Evolutionary conservation across 495 filamentous ascomycete genomes (phyloP), one percentile per base, ranked within the genome.

Genomic region (Aspergillus carlsbadensis): DNA sequence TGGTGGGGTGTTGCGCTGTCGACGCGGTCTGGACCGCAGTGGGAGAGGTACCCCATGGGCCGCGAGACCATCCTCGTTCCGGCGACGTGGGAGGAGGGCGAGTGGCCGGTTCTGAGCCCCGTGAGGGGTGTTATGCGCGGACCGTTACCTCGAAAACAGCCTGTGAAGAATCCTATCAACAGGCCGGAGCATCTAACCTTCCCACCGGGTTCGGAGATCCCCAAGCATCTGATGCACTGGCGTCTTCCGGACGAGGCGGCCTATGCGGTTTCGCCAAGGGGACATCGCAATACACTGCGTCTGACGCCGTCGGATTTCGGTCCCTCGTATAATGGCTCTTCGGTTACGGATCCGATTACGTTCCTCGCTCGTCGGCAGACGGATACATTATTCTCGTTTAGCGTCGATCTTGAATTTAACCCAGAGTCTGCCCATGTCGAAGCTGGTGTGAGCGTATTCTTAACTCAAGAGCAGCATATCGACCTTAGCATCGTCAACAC

Each of bases 21-120:
- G 5, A 81, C 78, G 3, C 68, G 84, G 48, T 63, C 56, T 5
- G 64, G 58, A 11, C 58, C 61, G 0, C 49, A n/a, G 6, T 59
- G 59, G 53, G 45, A 74, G 18, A 71, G 74, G 35, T 84, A 80
- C 63, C 81, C 82, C 10, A 83, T 85, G 81, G 81, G 79, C 18
- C 66, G 83, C 0, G 84, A 85, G 64, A 83, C 80, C 0, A 67
- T 81, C 20, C 67, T 87, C 46, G 74, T 74, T 5, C 73, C 81
- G 4, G 80, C 81, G 5, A 73, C 68, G 26, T 87, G 82, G 83
- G 48, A 66, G 0, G 21, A 56, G 17, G 61, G 50, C 0, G 56
- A 62, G 10, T 67, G 64, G 64, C 64, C 64, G 6, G 13, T 54
- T 29, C 34, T 63, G 22, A 48, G 48, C 8, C 67, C 65, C 11